These are phyloP conservation scores for Rhytidhysteron rufulum DNA, from an alignment of 2,329 filamentous ascomycete species.

Conservation along the genomic window DNA sequence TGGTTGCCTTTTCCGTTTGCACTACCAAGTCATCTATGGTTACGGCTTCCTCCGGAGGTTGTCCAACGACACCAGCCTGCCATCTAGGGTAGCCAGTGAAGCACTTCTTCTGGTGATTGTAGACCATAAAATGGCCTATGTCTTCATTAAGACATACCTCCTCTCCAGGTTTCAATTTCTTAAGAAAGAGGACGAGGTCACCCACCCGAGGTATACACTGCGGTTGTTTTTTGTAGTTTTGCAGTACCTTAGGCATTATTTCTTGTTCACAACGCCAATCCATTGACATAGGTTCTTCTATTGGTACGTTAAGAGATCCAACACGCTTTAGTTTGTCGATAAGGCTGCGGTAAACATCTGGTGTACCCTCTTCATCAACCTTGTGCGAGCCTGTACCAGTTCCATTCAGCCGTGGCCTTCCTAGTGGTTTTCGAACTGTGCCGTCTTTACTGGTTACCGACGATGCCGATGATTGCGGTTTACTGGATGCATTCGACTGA, in stretches of 20 bases:
- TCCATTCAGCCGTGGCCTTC: constrained; percentile 14
- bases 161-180: constrained; percentile 25
- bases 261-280: constrained; percentile 55
- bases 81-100: constrained; percentile 45
- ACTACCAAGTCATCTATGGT: constrained; percentile 45
- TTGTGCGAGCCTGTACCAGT: constrained; percentile 18
- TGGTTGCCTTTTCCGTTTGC: constrained; percentile 36
- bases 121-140: constrained; percentile 19
- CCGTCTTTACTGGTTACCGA: constrained; percentile 2
- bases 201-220: constrained; percentile 53
- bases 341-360: constrained; percentile 50
- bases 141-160: constrained; percentile 25
- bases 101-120: constrained; percentile 11
- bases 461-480: not conserved
- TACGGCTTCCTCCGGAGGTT: constrained; percentile 44
- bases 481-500: not conserved
- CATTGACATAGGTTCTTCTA: constrained; percentile 50
- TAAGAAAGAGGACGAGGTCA: constrained; percentile 54
- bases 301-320: constrained; percentile 39
- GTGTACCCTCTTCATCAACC: constrained; percentile 51
- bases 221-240: constrained; percentile 41
- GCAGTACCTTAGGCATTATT: constrained; percentile 39
- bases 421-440: not conserved
- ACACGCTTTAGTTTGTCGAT: constrained; percentile 46
- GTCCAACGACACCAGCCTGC: constrained; percentile 56